phyloP scores from a whole-genome alignment of 495 filamentous ascomycete genomes.

The Podospora tetraspora region DNA sequence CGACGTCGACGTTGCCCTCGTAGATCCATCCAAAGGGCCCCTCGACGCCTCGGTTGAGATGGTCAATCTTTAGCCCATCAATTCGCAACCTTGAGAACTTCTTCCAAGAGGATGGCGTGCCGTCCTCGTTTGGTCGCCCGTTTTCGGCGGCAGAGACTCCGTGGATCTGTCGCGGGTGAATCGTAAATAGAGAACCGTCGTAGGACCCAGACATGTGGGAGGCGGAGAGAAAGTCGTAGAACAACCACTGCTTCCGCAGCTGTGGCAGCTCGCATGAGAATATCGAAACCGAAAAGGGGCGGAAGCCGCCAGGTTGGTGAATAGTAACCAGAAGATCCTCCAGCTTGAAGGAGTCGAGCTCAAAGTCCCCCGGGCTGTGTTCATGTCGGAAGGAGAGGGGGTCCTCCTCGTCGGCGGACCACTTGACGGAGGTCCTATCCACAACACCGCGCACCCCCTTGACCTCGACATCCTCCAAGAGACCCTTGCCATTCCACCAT shows the following conservation, averaged over 20 bases:
- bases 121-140: constrained; percentile 39
- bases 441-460: constrained; percentile 95
- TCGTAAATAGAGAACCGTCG: constrained; percentile 93
- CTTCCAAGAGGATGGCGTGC: constrained; percentile 65
- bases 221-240: constrained; percentile 94
- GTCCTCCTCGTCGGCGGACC: constrained; percentile 65
- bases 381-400: constrained; percentile 82
- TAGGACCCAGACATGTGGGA: constrained; percentile 94
- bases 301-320: constrained; percentile 83
- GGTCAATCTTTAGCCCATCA: constrained; percentile 90
- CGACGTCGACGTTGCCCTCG: constrained; percentile 92
- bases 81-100: constrained; percentile 87
- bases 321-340: constrained; percentile 89
- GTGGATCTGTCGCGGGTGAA: constrained; percentile 89
- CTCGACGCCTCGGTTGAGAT: constrained; percentile 88
- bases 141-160: constrained; percentile 47
- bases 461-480: constrained; percentile 86
- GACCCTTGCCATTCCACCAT: constrained; percentile 95
- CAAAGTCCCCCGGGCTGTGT: constrained; percentile 89
- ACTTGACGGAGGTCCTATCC: constrained; percentile 75
- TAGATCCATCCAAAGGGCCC: constrained; percentile 98
- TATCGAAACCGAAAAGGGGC: constrained; percentile 90
- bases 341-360: constrained; percentile 92
- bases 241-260: constrained; percentile 90
- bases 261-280: constrained; percentile 92